These are phyloP conservation scores for Solanum pimpinellifolium DNA, from an alignment of 257 asterid species.

Conservation along the genomic window DNA sequence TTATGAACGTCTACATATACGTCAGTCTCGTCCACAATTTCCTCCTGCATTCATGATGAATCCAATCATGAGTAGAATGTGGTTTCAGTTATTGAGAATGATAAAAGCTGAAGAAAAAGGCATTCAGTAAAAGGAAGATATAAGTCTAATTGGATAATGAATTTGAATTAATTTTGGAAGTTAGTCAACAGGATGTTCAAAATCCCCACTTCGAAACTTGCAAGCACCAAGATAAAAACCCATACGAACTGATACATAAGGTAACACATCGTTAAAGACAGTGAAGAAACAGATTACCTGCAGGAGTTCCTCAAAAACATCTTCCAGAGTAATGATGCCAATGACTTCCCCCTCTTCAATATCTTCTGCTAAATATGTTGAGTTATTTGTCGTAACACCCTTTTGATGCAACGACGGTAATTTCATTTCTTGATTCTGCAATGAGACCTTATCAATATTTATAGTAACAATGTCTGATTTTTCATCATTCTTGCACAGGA, in stretches of 20 bases:
- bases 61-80: background rate
- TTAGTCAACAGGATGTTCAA: background rate
- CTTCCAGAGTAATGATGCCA: constrained; percentile 95
- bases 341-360: constrained; percentile 83
- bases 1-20: constrained; percentile 86
- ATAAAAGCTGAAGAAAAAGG: background rate
- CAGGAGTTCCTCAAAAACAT: constrained; percentile 95
- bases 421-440: constrained; percentile 4
- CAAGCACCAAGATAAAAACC: background rate
- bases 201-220: background rate
- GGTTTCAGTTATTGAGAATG: background rate
- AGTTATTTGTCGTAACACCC: constrained; percentile 17
- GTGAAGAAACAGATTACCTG: constrained; percentile 39
- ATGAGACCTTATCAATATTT: constrained; percentile 39
- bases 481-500: constrained; percentile 34
- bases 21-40: constrained; percentile 97
- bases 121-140: background rate
- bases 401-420: constrained; percentile 17
- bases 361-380: constrained; percentile 32
- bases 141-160: background rate
- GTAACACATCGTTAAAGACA: background rate
- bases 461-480: constrained; percentile 27
- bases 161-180: background rate
- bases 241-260: background rate
- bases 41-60: constrained; percentile 50